phyloP scores from a whole-genome alignment of 176 grass and related monocot genomes.

The Aegilops umbellulata region DNA sequence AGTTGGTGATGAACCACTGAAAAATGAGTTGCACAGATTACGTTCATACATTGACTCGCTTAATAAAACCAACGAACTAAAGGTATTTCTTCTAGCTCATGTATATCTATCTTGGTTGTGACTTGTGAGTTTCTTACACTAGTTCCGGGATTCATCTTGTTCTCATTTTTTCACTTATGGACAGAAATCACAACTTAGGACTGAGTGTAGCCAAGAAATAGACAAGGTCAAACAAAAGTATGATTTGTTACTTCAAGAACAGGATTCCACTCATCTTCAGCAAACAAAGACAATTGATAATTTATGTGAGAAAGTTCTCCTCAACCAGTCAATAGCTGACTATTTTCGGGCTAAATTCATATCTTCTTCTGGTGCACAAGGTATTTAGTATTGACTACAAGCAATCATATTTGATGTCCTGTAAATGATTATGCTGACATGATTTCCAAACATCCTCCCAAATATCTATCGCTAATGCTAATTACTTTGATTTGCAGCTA shows the following conservation, averaged over 20 bases:
- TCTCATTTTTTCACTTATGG: conserved; percentile 17
- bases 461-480: conserved; percentile 7
- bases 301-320: conserved; percentile 62
- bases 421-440: conserved; percentile 22
- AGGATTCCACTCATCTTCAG: conserved; percentile 53
- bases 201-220: conserved; percentile 62
- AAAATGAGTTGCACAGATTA: conserved; percentile 71
- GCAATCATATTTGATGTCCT: conserved; percentile 12
- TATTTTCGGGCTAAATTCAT: conserved; percentile 92
- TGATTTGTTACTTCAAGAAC: conserved; percentile 63
- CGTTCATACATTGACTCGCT: conserved; percentile 38
- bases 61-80: conserved; percentile 57
- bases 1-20: conserved; percentile 56
- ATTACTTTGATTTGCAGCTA: conserved; percentile 35
- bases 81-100: conserved; percentile 25
- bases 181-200: conserved; percentile 60
- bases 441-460: conserved; percentile 3
- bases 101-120: conserved; percentile 5
- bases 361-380: conserved; percentile 46
- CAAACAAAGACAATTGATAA: conserved; percentile 51
- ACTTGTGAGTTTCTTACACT: neutral
- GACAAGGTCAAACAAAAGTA: conserved; percentile 71
- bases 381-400: conserved; percentile 37
- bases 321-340: conserved; percentile 81
- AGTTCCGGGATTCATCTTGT: conserved; percentile 12